A percentile compares a stretch with the other conserved stretches of the same genome.
These are phyloP conservation scores for Geranium incanum DNA, from an alignment of 441 rosid species.

Conservation along the genomic window DNA sequence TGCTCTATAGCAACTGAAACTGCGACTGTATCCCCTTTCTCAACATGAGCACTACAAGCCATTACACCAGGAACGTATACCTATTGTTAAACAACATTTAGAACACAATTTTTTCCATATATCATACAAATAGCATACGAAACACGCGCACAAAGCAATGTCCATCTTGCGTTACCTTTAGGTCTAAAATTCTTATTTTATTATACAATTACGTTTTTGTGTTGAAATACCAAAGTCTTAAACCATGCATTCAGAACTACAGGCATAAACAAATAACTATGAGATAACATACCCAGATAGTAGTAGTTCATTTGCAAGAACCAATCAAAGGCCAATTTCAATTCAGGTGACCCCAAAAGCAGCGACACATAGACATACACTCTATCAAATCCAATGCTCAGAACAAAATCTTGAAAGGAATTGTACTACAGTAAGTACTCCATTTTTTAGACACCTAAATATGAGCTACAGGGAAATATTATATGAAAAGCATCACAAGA, in stretches of 20 bases:
- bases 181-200: slow-evolving; percentile 1
- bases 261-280: neutral
- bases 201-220: neutral
- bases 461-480: neutral
- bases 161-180: neutral
- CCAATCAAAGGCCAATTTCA: neutral
- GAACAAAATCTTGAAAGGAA: neutral
- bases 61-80: slow-evolving; percentile 88
- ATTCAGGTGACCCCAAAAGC: slow-evolving; percentile 2
- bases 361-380: neutral
- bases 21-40: slow-evolving; percentile 81
- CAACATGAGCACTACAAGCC: slow-evolving; percentile 96
- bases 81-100: slow-evolving; percentile 39
- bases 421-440: neutral
- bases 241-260: neutral
- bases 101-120: slow-evolving; percentile 10
- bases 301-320: neutral
- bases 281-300: neutral
- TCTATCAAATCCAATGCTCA: neutral
- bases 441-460: slow-evolving; percentile 1
- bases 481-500: neutral
- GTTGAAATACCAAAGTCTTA: neutral
- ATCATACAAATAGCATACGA: slow-evolving; percentile 1
- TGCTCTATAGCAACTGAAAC: slow-evolving; percentile 91
- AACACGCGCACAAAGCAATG: neutral